Conservation (phyloP, 495 filamentous ascomycete genomes). For the Penicillium bialowiezense region DNA sequence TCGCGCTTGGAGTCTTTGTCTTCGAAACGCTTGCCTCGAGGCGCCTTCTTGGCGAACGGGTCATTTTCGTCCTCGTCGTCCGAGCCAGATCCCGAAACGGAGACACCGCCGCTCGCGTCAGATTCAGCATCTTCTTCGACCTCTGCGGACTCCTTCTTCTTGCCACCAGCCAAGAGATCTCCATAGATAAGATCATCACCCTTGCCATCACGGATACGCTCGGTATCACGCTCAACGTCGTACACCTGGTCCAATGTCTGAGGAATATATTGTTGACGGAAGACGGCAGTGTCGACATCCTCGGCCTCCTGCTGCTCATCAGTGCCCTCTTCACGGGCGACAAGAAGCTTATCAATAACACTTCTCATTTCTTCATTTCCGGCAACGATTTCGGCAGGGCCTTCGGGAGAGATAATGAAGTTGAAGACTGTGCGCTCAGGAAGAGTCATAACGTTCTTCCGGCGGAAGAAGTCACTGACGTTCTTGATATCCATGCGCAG, state of each 20-base stretch:
- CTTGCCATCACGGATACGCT: slow-evolving; percentile 67
- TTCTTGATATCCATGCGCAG: slow-evolving; percentile 98
- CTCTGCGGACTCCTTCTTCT: slow-evolving; percentile 44
- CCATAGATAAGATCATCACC: slow-evolving; percentile 75
- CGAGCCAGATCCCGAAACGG: slow-evolving; percentile 42
- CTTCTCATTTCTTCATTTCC: slow-evolving; percentile 41
- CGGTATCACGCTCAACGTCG: slow-evolving; percentile 87
- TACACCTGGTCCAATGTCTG: slow-evolving; percentile 93
- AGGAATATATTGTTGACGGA: slow-evolving; percentile 92
- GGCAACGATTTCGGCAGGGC: slow-evolving; percentile 39
- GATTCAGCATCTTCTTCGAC: slow-evolving; percentile 39
- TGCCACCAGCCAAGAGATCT: slow-evolving; percentile 67
- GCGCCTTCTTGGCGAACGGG: slow-evolving; percentile 61
- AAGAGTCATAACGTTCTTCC: slow-evolving; percentile 76
- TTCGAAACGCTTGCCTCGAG: slow-evolving; percentile 83
- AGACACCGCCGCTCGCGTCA: slow-evolving; percentile 48
- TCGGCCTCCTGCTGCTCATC: slow-evolving; percentile 37
- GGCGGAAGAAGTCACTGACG: slow-evolving; percentile 82
- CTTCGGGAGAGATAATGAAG: slow-evolving; percentile 66
- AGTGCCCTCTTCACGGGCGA: slow-evolving; percentile 37
- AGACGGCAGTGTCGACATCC: slow-evolving; percentile 85
- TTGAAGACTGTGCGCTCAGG: slow-evolving; percentile 71
- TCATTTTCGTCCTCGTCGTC: slow-evolving; percentile 46
- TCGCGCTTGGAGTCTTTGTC: slow-evolving; percentile 88
- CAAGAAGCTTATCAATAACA: slow-evolving; percentile 49